Percentiles rank a stretch among this genome's conserved stretches.
Conservation (phyloP, 2,329 filamentous ascomycete genomes). For the Didymella keratinophila region DNA sequence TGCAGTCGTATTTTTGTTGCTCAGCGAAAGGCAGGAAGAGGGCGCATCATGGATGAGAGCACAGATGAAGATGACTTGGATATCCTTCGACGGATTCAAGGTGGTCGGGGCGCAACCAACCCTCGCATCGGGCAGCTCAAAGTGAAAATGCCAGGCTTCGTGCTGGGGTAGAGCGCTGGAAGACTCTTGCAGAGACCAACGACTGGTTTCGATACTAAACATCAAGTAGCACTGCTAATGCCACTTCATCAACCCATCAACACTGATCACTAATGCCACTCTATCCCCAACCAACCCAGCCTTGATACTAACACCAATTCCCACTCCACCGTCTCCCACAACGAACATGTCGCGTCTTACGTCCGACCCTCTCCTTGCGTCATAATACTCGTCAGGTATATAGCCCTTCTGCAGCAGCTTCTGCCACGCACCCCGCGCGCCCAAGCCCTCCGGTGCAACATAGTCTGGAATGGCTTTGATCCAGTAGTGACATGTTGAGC, state of each 20-base stretch:
- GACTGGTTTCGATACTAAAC: no score
- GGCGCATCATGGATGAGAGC: no score
- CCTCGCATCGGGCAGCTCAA: no score
- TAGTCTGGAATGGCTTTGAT: constrained; percentile 28
- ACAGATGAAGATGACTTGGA: no score
- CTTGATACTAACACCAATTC: constrained; percentile 30
- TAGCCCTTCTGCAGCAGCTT: constrained; percentile 23
- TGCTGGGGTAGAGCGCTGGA: no score
- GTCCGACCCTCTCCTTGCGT: constrained; percentile 25
- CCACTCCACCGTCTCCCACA: constrained; percentile 23
- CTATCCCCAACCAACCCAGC: constrained; percentile 32
- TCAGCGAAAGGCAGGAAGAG: no score
- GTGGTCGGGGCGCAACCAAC: no score
- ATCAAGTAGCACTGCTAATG: constrained; percentile 6
- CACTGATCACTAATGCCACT: constrained; percentile 29
- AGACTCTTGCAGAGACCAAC: no score
- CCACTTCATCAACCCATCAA: constrained; percentile 35
- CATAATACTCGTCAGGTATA: constrained; percentile 25
- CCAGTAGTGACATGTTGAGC: constrained; percentile 36
- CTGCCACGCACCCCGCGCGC: constrained; percentile 22
- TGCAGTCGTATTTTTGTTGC: no score
- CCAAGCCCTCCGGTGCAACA: constrained; percentile 18
- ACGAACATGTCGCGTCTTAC: constrained; percentile 35
- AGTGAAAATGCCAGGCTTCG: no score
- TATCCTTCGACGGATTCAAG: no score